Evolutionary conservation across 768 basidiomycete genomes (phyloP), one percentile per base, ranked within the genome.

Genomic region (Lentinus brumalis): DNA sequence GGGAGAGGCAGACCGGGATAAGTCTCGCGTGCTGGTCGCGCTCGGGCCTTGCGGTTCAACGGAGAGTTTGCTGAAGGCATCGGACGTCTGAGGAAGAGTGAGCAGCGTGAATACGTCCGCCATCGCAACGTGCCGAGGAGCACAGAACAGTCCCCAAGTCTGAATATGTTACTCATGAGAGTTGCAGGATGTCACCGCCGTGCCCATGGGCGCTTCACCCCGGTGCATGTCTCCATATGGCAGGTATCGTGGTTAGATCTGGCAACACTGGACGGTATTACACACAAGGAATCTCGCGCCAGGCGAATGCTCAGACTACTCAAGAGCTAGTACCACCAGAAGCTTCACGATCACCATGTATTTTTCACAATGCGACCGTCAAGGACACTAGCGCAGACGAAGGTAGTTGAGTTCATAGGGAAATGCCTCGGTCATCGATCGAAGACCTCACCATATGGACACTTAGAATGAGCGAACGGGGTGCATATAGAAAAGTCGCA

Each of bases 1-100:
- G 76, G 81, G 84, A 74, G 83, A 83, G 71, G 77, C 82, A 69
- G 78, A 81, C 74, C 79, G 80, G 59, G 62, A 59, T 59, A 54
- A 32, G 60, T 41, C 56, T 79, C 65, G 35, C 11, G 35, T 35
- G 35, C 35, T 35, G 35, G 6, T 57, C 78, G 51, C 49, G 49
- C 47, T 60, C 45, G 38, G 10, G 35, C 51, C 57, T n/a, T 55
- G 60, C 11, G 50, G 60, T 15, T 47, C 63, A 16, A 53, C 50
- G 56, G 63, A 55, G 52, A 70, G 51, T 5, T 64, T 51, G 30
- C 53, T 62, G 56, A 69, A 73, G 11, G 70, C 71, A 18, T 65
- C 41, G 30, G 71, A 69, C 9, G 63, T 56, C 29, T 45, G 49
- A 2, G 71, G 70, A 2, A 73, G 56, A 39, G 60, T 64, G 8